Percentiles rank a stretch among this genome's conserved stretches.
These are phyloP conservation scores for Lactifluus pinguis DNA, from an alignment of 768 basidiomycete genomes.

Conservation along the genomic window DNA sequence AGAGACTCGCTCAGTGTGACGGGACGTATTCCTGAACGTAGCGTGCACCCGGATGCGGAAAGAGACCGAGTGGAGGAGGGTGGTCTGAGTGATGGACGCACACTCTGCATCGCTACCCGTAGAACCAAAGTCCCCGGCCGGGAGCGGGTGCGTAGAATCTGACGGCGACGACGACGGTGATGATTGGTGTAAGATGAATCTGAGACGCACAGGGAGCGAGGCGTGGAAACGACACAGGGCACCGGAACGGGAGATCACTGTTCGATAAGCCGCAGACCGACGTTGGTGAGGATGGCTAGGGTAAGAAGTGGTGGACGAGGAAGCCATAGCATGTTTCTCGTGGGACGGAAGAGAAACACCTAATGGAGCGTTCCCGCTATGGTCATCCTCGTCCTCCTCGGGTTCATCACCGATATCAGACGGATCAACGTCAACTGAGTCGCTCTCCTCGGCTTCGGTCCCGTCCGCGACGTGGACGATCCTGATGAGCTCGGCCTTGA, in stretches of 20 bases:
- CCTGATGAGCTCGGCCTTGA: conserved; percentile 72
- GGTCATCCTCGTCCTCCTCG: conserved; percentile 27
- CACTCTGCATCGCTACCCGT: conserved; percentile 55
- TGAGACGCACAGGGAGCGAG: conserved; percentile 58
- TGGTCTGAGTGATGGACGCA: conserved; percentile 69
- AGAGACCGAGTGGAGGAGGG: conserved; percentile 73
- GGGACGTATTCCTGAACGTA: conserved; percentile 68
- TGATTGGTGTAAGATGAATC: conserved; percentile 71
- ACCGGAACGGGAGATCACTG: conserved; percentile 73
- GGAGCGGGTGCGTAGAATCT: conserved; percentile 36
- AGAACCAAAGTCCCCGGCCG: conserved; percentile 35
- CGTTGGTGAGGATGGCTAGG: conserved; percentile 25
- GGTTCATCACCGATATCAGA: conserved; percentile 18
- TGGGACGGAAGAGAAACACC: conserved; percentile 23
- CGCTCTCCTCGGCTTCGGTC: conserved; percentile 5
- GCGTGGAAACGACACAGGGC: conserved; percentile 89
- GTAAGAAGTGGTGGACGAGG: conserved; percentile 22
- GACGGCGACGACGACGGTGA: conserved; percentile 41
- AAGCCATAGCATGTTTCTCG: conserved; percentile 17
- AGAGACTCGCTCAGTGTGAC: conserved; percentile 56
- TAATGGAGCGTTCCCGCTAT: conserved; percentile 31
- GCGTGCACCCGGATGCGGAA: conserved; percentile 68
- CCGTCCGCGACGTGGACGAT: conserved; percentile 46
- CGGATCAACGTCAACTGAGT: conserved; percentile 16
- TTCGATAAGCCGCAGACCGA: conserved; percentile 25